Evolutionary conservation across 768 basidiomycete genomes (phyloP).

Genomic region (Sarcodon sp.): DNA sequence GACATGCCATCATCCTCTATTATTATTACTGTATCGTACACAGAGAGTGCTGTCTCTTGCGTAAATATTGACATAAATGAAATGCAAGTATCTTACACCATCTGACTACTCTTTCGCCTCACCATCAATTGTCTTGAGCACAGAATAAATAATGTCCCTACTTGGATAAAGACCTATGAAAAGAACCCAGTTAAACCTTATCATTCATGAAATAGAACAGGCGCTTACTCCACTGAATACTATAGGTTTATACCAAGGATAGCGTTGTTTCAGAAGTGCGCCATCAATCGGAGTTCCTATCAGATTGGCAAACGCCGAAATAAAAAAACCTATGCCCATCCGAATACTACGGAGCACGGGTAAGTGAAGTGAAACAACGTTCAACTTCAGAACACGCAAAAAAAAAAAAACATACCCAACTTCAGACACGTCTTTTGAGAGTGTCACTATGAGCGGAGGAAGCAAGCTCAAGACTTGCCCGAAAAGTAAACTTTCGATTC

Average conservation of each 20-base stretch:
- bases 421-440: constrained; percentile 32
- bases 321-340: constrained; percentile 12
- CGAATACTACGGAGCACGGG: constrained; percentile 5
- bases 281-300: constrained; percentile 13
- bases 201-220: background rate
- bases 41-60: no score
- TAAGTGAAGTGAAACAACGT: background rate
- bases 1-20: no score
- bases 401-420: constrained; percentile 25
- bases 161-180: background rate
- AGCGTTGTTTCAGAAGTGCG: constrained; percentile 6
- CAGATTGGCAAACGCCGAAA: constrained; percentile 10
- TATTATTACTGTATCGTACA: no score
- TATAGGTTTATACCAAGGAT: constrained; percentile 9
- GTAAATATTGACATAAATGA: no score
- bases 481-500: background rate
- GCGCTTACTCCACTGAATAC: constrained; percentile 12
- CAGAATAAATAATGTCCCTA: background rate
- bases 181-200: background rate
- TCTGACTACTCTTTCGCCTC: constrained; percentile 4
- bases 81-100: no score
- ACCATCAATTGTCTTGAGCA: background rate
- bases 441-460: constrained; percentile 27
- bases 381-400: background rate
- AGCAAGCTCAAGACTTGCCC: constrained; percentile 4